Conservation (phyloP, 2,329 filamentous ascomycete genomes). For the Pseudopithomyces maydicus region DNA sequence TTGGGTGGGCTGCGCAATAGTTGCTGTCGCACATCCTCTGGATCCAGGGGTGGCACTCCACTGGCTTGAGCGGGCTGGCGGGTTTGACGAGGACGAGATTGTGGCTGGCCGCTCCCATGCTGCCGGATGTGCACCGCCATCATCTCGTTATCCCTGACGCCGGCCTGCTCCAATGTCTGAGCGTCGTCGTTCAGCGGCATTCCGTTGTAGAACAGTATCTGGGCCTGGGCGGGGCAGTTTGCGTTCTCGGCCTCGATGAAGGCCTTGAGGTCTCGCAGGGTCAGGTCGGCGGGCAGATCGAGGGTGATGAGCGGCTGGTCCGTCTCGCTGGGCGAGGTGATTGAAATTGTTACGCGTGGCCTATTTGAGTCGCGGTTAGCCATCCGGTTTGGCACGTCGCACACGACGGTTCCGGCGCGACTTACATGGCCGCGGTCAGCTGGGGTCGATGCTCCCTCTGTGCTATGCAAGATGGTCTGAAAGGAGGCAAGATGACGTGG, state of each 20-base stretch:
- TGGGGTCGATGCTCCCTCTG: slow-evolving; percentile 36
- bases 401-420: slow-evolving; percentile 38
- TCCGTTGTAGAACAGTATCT: slow-evolving; percentile 91
- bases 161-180: slow-evolving; percentile 80
- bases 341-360: slow-evolving; percentile 82
- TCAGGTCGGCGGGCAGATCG: slow-evolving; percentile 82
- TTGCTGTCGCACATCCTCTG: slow-evolving; percentile 81
- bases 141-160: slow-evolving; percentile 89
- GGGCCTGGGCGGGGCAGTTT: slow-evolving; percentile 70
- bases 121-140: slow-evolving; percentile 76
- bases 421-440: slow-evolving; percentile 41
- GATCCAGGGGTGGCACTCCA: slow-evolving; percentile 55
- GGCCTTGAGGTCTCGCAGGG: slow-evolving; percentile 82
- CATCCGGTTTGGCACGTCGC: slow-evolving; percentile 33
- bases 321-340: slow-evolving; percentile 75
- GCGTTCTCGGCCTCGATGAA: slow-evolving; percentile 81
- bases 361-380: slow-evolving; percentile 54
- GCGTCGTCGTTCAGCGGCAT: slow-evolving; percentile 75
- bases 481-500: slow-evolving; percentile 39
- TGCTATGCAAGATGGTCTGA: slow-evolving; percentile 40
- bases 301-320: slow-evolving; percentile 72
- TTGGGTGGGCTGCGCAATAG: slow-evolving; percentile 78
- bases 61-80: slow-evolving; percentile 2
- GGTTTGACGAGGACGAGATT: slow-evolving; percentile 12
- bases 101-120: slow-evolving; percentile 32